These are phyloP conservation scores for Phytophthora crassamura DNA, from an alignment of 352 stramenopile species.

Conservation along the genomic window DNA sequence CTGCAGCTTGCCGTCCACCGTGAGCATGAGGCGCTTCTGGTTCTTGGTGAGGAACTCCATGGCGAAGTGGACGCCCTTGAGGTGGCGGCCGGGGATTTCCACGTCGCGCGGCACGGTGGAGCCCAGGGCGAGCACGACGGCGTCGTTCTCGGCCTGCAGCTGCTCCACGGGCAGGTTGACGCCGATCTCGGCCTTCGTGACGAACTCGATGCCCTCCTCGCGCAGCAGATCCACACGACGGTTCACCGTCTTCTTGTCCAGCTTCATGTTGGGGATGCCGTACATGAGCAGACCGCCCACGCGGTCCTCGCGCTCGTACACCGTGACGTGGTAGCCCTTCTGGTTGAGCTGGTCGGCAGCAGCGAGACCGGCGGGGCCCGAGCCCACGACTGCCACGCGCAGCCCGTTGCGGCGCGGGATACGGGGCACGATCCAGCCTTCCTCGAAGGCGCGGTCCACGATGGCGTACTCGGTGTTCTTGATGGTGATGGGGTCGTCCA, in stretches of 20 bases:
- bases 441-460: slow-evolving; percentile 96
- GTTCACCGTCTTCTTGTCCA: slow-evolving; percentile 97
- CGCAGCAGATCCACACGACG: slow-evolving; percentile 94
- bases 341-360: slow-evolving; percentile 98
- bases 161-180: slow-evolving; percentile 82
- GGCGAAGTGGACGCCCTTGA: slow-evolving; percentile 97
- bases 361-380: slow-evolving; percentile 92
- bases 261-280: slow-evolving; percentile 99
- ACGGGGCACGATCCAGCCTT: slow-evolving; percentile 95
- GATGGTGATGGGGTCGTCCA: slow-evolving; percentile 97
- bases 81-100: slow-evolving; percentile 83
- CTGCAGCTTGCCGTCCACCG: slow-evolving; percentile 95
- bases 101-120: slow-evolving; percentile 96
- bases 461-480: slow-evolving; percentile 99
- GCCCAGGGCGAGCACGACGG: slow-evolving; percentile 94
- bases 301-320: slow-evolving; percentile 97
- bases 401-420: slow-evolving; percentile 95
- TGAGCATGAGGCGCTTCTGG: slow-evolving; percentile 97
- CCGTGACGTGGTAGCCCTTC: slow-evolving; percentile 96
- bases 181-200: slow-evolving; percentile 95
- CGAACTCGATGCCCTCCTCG: slow-evolving; percentile 98
- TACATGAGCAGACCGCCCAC: slow-evolving; percentile 98
- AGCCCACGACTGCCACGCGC: slow-evolving; percentile 96
- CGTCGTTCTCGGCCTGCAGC: slow-evolving; percentile 86
- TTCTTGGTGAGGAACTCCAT: slow-evolving; percentile 99